These are phyloP conservation scores for Pseudoscleropodium purum DNA, from an alignment of 225 moss, liverwort and hornwort species.

Conservation along the genomic window DNA sequence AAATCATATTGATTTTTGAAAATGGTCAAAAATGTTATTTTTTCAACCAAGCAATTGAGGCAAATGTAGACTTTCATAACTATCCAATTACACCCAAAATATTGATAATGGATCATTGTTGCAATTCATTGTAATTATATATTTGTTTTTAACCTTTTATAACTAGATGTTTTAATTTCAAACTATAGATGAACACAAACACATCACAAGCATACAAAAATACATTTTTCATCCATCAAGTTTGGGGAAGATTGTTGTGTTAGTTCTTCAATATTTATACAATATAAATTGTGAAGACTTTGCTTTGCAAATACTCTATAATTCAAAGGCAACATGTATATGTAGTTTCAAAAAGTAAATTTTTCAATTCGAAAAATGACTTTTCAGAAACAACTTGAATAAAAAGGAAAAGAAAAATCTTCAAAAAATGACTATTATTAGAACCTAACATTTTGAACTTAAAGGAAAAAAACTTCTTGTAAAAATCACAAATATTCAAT, in stretches of 20 bases:
- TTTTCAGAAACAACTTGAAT: not conserved
- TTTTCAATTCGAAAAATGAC: not conserved
- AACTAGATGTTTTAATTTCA: not conserved
- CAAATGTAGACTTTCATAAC: not conserved
- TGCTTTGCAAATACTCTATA: not conserved
- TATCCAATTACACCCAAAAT: not conserved
- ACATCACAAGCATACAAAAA: not conserved
- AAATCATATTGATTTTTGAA: not conserved
- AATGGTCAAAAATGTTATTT: not conserved
- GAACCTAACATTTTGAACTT: not conserved
- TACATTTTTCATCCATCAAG: not conserved
- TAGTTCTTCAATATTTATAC: accelerated
- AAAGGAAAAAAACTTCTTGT: too few species aligned
- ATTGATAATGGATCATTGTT: not conserved
- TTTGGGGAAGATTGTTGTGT: not conserved
- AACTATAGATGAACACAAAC: not conserved
- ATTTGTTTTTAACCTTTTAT: not conserved
- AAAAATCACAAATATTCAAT: not conserved
- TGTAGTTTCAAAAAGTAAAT: not conserved
- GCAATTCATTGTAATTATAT: too few species aligned
- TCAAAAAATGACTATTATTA: not conserved
- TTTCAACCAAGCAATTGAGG: not conserved
- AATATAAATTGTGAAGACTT: accelerated
- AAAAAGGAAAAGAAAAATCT: not conserved
- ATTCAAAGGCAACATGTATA: not conserved